A percentile compares a stretch with the other conserved stretches of the same genome.
Evolutionary conservation across 352 stramenopile species (phyloP).

Genomic region (Phytopythium delawarense): DNA sequence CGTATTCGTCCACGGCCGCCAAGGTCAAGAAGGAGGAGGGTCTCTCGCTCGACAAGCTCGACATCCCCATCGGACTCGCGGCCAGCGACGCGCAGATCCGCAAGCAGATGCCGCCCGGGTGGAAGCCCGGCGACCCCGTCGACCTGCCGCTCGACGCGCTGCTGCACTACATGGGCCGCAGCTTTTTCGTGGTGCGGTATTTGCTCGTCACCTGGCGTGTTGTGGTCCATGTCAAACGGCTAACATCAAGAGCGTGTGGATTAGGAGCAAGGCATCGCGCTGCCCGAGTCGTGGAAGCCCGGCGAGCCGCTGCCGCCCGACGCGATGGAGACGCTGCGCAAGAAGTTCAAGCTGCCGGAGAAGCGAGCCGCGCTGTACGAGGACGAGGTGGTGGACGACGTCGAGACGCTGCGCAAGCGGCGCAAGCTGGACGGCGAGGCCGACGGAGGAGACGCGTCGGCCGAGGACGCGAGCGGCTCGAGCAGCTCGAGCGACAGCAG

Average conservation of each 20-base stretch:
- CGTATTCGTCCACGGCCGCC: slow-evolving; percentile 53
- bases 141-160: slow-evolving; percentile 74
- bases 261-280: slow-evolving; percentile 64
- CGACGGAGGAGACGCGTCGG: slow-evolving; percentile 26
- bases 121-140: slow-evolving; percentile 76
- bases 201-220: neutral
- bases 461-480: slow-evolving; percentile 42
- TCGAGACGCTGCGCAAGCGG: slow-evolving; percentile 63
- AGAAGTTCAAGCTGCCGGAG: slow-evolving; percentile 76
- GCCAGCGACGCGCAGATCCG: slow-evolving; percentile 68
- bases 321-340: slow-evolving; percentile 71
- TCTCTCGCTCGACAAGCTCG: slow-evolving; percentile 32
- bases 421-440: slow-evolving; percentile 39
- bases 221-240: neutral
- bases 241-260: neutral
- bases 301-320: slow-evolving; percentile 62
- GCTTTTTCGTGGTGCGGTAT: slow-evolving; percentile 51
- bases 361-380: slow-evolving; percentile 67
- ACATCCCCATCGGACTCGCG: slow-evolving; percentile 65
- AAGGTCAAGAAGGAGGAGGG: slow-evolving; percentile 28
- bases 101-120: slow-evolving; percentile 72
- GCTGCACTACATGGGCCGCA: slow-evolving; percentile 75
- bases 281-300: slow-evolving; percentile 68
- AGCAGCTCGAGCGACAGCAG: slow-evolving; percentile 42
- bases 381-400: slow-evolving; percentile 71